These are phyloP conservation scores for Alternaria sp. DNA, from an alignment of 2,329 filamentous ascomycete species.

Conservation along the genomic window DNA sequence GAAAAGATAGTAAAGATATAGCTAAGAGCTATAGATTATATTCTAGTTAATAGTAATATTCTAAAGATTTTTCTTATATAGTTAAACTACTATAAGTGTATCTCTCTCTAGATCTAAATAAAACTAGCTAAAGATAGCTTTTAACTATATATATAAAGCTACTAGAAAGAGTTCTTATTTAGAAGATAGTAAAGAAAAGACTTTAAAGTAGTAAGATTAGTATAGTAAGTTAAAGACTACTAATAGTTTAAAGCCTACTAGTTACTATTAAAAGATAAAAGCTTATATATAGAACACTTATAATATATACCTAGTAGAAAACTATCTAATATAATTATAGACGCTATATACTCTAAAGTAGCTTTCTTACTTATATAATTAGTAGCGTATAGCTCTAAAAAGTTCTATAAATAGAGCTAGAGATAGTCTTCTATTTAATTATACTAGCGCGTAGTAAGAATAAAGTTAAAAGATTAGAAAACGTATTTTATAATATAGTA, in stretches of 20 bases:
- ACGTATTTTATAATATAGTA: background rate
- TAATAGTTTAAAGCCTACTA: constrained; percentile 1
- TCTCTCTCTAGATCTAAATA: constrained; percentile 3
- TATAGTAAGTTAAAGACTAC: constrained; percentile 4
- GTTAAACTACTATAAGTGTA: background rate
- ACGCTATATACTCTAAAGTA: constrained; percentile 10
- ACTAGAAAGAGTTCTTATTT: background rate
- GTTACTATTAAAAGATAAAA: background rate
- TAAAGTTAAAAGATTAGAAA: constrained; percentile 7
- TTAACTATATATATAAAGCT: constrained; percentile 2
- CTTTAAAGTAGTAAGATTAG: constrained; percentile 2
- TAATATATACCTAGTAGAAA: constrained; percentile 10
- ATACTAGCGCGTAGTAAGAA: constrained; percentile 3
- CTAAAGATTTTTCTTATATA: constrained; percentile 10
- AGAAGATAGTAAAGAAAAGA: background rate
- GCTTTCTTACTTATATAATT: constrained; percentile 7
- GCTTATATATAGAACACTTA: constrained; percentile 14
- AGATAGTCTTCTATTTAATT: constrained; percentile 14
- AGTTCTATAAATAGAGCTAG: constrained; percentile 1
- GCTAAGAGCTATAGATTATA: constrained; percentile 6
- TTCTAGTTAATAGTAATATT: constrained; percentile 11
- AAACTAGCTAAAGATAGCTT: background rate
- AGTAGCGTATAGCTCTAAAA: constrained; percentile 5
- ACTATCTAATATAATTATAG: constrained; percentile 9
- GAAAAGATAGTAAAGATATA: constrained; percentile 15